phyloP scores from a whole-genome alignment of 2,329 filamentous ascomycete species.

The Graphiopsis chlorocephala region DNA sequence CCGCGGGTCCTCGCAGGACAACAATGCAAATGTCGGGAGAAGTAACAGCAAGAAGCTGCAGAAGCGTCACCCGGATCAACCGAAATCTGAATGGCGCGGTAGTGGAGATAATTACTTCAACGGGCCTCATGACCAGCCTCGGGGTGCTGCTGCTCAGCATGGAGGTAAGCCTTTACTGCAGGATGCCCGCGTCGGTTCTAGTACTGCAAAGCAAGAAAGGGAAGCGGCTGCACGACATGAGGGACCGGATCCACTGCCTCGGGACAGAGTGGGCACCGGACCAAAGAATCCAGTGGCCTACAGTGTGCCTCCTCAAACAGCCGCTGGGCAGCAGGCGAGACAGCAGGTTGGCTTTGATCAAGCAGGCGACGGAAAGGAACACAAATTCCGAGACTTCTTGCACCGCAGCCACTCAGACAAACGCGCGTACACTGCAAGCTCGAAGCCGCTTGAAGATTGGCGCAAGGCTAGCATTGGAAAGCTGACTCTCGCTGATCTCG shows the following conservation, averaged over 20 bases:
- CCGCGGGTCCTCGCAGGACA: slow-evolving; percentile 22
- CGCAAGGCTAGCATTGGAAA: slow-evolving; percentile 39
- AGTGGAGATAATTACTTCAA: slow-evolving; percentile 3
- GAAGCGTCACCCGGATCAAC: slow-evolving; percentile 22
- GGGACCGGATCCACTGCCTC: slow-evolving; percentile 35
- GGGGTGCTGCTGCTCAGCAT: background rate
- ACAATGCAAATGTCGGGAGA: slow-evolving; percentile 29
- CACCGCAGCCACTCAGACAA: slow-evolving; percentile 34
- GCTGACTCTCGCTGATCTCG: slow-evolving; percentile 44
- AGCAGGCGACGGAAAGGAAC: slow-evolving; percentile 30
- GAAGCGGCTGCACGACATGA: slow-evolving; percentile 36
- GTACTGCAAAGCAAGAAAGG: slow-evolving; percentile 25
- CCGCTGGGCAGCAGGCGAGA: slow-evolving; percentile 35
- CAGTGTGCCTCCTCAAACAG: slow-evolving; percentile 37
- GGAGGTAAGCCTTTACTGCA: slow-evolving; percentile 31
- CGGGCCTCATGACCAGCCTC: slow-evolving; percentile 13
- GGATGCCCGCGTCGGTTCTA: slow-evolving; percentile 37
- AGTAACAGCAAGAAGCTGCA: slow-evolving; percentile 36
- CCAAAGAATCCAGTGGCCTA: slow-evolving; percentile 31
- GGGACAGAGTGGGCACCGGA: slow-evolving; percentile 27
- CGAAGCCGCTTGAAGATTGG: slow-evolving; percentile 60
- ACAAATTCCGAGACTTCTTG: slow-evolving; percentile 38
- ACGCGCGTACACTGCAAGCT: slow-evolving; percentile 51
- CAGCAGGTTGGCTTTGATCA: slow-evolving; percentile 43
- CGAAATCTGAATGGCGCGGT: slow-evolving; percentile 2